These are phyloP conservation scores for Prunus armeniaca DNA, from an alignment of 306 rosid genomes.

Conservation along the genomic window DNA sequence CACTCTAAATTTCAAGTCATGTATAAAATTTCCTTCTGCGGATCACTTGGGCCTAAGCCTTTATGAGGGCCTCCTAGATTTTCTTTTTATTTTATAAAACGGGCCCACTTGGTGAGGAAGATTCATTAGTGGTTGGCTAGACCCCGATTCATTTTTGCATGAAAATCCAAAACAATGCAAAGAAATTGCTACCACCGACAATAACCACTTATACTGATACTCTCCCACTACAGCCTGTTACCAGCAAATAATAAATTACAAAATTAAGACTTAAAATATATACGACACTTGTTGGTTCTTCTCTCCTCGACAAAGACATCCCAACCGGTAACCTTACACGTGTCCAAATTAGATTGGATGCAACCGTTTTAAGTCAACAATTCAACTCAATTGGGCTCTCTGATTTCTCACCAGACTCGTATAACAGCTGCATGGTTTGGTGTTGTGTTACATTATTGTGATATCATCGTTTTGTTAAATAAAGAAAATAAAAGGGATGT, in stretches of 20 bases:
- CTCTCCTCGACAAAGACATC: background rate
- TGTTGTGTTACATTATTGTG: background rate
- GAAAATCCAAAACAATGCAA: too few species aligned
- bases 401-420: background rate
- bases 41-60: too few species aligned
- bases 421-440: background rate
- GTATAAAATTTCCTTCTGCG: too few species aligned
- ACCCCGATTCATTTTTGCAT: too few species aligned
- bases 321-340: background rate
- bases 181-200: background rate
- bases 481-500: background rate
- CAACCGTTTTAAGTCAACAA: background rate
- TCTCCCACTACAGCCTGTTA: conserved; percentile 45
- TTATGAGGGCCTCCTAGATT: too few species aligned
- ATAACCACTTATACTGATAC: background rate
- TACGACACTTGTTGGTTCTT: background rate
- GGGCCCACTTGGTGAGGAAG: too few species aligned
- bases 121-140: too few species aligned
- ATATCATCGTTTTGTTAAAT: background rate
- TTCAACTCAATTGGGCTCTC: background rate
- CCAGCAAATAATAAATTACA: conserved; percentile 15
- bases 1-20: too few species aligned
- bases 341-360: background rate
- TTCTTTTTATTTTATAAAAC: too few species aligned
- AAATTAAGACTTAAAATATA: background rate